These are phyloP conservation scores for Tolypocladium ophioglossoides DNA, from an alignment of 2,329 filamentous ascomycete genomes.

Conservation along the genomic window DNA sequence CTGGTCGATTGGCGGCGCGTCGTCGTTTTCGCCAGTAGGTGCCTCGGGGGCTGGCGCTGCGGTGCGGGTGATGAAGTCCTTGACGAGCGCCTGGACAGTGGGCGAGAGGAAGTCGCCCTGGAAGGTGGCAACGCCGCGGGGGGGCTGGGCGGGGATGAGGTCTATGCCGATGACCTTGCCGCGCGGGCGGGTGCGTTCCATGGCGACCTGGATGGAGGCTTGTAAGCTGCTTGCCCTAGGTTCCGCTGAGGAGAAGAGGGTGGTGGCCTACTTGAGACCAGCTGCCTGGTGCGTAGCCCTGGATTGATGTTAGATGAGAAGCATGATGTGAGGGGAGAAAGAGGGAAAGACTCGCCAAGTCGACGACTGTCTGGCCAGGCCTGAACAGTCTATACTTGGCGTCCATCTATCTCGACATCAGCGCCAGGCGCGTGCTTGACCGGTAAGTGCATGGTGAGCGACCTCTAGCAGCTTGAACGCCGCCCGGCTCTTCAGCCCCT, in stretches of 20 bases:
- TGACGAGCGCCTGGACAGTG: slow-evolving; percentile 64
- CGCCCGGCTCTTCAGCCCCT: slow-evolving; percentile 77
- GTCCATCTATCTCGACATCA: slow-evolving; percentile 54
- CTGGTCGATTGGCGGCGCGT: slow-evolving; percentile 19
- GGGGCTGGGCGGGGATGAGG: slow-evolving; percentile 84
- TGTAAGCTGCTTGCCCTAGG: not conserved
- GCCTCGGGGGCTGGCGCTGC: slow-evolving; percentile 19
- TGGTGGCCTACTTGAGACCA: slow-evolving; percentile 51
- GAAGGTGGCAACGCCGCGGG: slow-evolving; percentile 82
- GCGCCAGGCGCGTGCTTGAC: not conserved
- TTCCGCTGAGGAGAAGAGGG: not conserved
- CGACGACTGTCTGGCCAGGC: slow-evolving; percentile 74
- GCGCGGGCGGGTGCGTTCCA: slow-evolving; percentile 62
- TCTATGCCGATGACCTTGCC: slow-evolving; percentile 87
- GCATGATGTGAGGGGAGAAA: not conserved
- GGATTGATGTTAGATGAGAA: not conserved
- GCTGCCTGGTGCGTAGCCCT: slow-evolving; percentile 68
- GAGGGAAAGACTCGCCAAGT: slow-evolving; percentile 56
- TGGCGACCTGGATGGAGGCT: slow-evolving; percentile 56
- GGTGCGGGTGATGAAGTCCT: slow-evolving; percentile 59
- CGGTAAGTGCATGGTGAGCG: too few relatives aligned
- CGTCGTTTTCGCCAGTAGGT: not conserved
- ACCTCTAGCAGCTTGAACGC: slow-evolving; percentile 91
- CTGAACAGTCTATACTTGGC: slow-evolving; percentile 70
- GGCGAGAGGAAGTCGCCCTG: slow-evolving; percentile 86